Evolutionary conservation across 2,329 filamentous ascomycete genomes (phyloP).

Genomic region (Drechmeria coniospora): DNA sequence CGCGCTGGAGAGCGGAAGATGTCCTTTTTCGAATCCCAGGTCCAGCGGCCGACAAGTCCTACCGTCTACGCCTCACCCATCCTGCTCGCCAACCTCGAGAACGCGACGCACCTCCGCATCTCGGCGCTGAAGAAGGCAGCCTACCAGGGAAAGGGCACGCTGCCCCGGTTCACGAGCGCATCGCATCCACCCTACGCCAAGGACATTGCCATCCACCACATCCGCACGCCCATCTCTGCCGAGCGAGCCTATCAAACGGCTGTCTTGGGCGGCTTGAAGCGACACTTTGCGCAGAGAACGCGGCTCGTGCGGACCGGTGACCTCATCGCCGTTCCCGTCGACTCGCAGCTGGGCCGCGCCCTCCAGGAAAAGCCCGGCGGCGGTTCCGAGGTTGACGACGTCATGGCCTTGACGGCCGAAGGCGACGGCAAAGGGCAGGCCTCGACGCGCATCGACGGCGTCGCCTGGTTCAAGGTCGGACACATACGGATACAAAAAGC

Average conservation of each 20-base stretch:
- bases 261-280: constrained; percentile 73
- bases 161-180: constrained; percentile 39
- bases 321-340: constrained; percentile 75
- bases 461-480: constrained; percentile 88
- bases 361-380: constrained; percentile 56
- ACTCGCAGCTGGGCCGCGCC: constrained; percentile 68
- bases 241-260: constrained; percentile 75
- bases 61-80: constrained; percentile 70
- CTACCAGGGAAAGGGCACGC: constrained; percentile 33
- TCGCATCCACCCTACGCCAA: constrained; percentile 43
- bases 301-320: constrained; percentile 78
- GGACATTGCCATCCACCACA: constrained; percentile 77
- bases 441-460: constrained; percentile 32
- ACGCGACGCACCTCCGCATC: constrained; percentile 63
- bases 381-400: constrained; percentile 58
- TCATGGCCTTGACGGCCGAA: constrained; percentile 34
- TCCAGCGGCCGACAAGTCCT: constrained; percentile 42
- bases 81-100: constrained; percentile 70
- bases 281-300: constrained; percentile 70
- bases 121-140: constrained; percentile 46
- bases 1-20: constrained; percentile 34
- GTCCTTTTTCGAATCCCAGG: constrained; percentile 55
- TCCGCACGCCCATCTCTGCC: constrained; percentile 77
- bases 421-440: constrained; percentile 12
- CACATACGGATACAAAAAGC: constrained; percentile 46